phyloP scores from a whole-genome alignment of 768 basidiomycete species.

The Lactarius evosmus region DNA sequence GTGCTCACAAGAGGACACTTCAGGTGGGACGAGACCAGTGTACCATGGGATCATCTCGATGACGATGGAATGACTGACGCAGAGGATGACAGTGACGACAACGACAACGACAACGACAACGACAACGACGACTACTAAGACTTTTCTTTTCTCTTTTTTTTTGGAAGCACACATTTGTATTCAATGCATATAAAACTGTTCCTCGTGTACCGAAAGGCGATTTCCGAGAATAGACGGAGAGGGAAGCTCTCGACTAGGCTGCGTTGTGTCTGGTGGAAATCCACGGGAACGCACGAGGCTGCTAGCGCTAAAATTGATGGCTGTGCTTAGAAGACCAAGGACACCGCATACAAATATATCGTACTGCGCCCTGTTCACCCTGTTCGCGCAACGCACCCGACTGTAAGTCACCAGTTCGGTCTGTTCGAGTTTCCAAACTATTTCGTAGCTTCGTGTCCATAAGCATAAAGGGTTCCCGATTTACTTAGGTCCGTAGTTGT shows the following conservation, averaged over 20 bases:
- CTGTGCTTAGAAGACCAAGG: not conserved
- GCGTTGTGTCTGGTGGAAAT: not conserved
- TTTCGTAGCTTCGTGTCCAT: not conserved
- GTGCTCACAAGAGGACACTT: not conserved
- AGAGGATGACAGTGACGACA: slow-evolving; percentile 2
- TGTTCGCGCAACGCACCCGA: too few relatives aligned
- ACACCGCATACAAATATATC: not conserved
- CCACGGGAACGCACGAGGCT: not conserved
- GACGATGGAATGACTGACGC: slow-evolving; percentile 15
- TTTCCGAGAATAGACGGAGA: not conserved
- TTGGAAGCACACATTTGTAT: not conserved
- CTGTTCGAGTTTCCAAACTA: not conserved
- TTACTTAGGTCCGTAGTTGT: too few relatives aligned
- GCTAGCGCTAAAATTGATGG: not conserved
- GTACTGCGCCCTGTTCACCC: not conserved
- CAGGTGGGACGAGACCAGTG: slow-evolving; percentile 16
- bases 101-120: not conserved
- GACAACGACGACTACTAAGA: not conserved
- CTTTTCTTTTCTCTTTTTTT: not conserved
- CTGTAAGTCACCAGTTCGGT: not conserved
- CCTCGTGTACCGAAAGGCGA: not conserved
- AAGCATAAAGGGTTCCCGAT: not conserved
- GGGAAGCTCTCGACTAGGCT: not conserved
- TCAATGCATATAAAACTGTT: not conserved
- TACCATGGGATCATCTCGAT: slow-evolving; percentile 18